Evolutionary conservation across 1,139 yeast genomes (phyloP), one percentile per base, ranked within the genome.

Genomic region (Yamadazyma siamensis): DNA sequence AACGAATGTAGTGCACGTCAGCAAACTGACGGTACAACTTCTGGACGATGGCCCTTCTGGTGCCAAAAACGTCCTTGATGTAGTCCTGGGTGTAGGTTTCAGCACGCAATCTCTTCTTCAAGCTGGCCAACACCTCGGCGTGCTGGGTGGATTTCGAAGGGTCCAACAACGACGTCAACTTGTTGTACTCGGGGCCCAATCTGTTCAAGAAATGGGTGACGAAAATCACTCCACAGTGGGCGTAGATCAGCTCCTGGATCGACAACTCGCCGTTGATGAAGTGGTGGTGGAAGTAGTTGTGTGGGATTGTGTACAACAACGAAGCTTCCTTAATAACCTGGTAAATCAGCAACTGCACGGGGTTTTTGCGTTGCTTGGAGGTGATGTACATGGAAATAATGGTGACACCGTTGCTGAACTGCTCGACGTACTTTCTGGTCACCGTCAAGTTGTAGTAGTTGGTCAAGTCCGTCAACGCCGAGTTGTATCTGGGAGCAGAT

Each of bases 241-340:
- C 95, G 56, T 91, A 91, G 40, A 89, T 81, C 31, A 91, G 77
- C 62, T 91, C 97, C 61, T 91, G 98, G 48, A 94, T 77, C 2
- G 96, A 88, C 58, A 89, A 74, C 44, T 80, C 80, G 34, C 94
- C 85, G 35, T 70, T 60, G 41, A 83, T 80, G 54, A 89, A 89
- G 38, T 80, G 71, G 32, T 74, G 70, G 47, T 81, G 83, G 70
- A 89, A 89, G 48, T 75, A 72, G 51, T 87, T 86, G 59, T 84
- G 83, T 27, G 98, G 98, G 45, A 91, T 76, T 50, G 96, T 86
- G 61, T 85, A 91, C 46, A 91, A 70, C 50, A 91, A 73, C 5
- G 96, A 87, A 24, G 96, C 95, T 61, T 91, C 98, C 64, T 87
- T 88, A 52, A 86, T 83, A 43, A 91, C 85, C 65, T 91, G 98